Conservation (phyloP, 768 basidiomycete species). For the Lentinula detonsa region DNA sequence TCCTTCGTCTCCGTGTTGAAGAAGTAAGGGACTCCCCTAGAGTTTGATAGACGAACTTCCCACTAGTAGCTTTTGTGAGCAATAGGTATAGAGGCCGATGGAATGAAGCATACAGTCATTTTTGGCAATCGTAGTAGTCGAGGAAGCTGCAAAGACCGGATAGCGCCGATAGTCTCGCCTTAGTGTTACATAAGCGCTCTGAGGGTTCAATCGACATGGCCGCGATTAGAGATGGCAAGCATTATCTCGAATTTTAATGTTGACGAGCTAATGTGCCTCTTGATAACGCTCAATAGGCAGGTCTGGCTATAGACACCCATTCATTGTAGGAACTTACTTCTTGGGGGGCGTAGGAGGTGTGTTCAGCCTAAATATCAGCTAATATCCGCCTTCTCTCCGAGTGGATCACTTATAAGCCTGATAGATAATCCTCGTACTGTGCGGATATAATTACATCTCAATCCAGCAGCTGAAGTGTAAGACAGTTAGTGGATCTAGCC, state of each 20-base stretch:
- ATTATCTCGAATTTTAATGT: not conserved
- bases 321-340: conserved; percentile 36
- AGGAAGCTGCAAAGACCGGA: too few relatives aligned
- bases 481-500: conserved; percentile 40
- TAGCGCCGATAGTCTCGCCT: too few relatives aligned
- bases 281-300: not conserved
- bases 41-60: conserved; percentile 86
- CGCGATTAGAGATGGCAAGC: not conserved
- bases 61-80: conserved; percentile 28
- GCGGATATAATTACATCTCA: not conserved
- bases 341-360: conserved; percentile 40
- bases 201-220: not conserved
- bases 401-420: not conserved
- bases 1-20: conserved; percentile 66
- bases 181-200: not conserved
- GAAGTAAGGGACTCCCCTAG: conserved; percentile 79
- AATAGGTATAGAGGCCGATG: not conserved
- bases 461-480: not conserved
- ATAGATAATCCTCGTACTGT: conserved; percentile 46
- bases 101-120: not conserved
- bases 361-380: too few relatives aligned
- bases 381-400: too few relatives aligned
- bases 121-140: not conserved
- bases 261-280: not conserved
- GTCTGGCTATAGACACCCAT: conserved; percentile 44